Evolutionary conservation across 805 yeast genomes (phyloP).

Genomic region (Saccharomyces paradoxus): DNA sequence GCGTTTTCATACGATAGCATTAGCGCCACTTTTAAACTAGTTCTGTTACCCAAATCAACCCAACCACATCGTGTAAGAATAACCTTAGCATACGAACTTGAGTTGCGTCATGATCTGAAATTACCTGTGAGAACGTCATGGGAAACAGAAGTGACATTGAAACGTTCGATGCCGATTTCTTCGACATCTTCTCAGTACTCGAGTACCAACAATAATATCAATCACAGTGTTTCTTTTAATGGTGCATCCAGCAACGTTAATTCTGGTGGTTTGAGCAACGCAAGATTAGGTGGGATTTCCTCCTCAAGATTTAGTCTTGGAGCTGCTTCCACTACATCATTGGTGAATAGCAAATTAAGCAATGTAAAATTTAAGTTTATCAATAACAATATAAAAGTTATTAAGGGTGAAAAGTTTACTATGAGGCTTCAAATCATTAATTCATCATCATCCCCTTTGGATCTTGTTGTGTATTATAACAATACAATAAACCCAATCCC

Average conservation of each 20-base stretch:
- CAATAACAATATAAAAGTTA: slow-evolving; percentile 12
- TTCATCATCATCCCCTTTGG: slow-evolving; percentile 18
- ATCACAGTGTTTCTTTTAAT: neutral
- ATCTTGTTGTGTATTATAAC: slow-evolving; percentile 24
- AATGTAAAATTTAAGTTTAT: slow-evolving; percentile 24
- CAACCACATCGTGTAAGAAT: slow-evolving; percentile 22
- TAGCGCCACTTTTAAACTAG: slow-evolving; percentile 22
- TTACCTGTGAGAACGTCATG: slow-evolving; percentile 22
- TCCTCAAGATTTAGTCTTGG: slow-evolving; percentile 1
- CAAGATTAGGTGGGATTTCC: neutral
- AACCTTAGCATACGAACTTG: slow-evolving; percentile 14
- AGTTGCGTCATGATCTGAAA: neutral
- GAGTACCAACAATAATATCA: neutral
- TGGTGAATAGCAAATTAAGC: slow-evolving; percentile 16
- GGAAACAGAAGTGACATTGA: slow-evolving; percentile 29
- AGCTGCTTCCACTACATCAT: slow-evolving; percentile 12
- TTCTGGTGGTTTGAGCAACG: neutral
- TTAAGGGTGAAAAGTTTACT: slow-evolving; percentile 21
- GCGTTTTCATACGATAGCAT: slow-evolving; percentile 20
- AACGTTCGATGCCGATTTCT: slow-evolving; percentile 13
- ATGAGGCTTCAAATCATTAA: slow-evolving; percentile 25
- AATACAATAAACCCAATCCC: slow-evolving; percentile 9
- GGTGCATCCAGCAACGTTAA: neutral
- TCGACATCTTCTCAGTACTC: neutral
- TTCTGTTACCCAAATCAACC: slow-evolving; percentile 10